Percentiles rank a stretch among this genome's conserved stretches.
These are phyloP conservation scores for Magnolia sinica DNA, from an alignment of 164 flowering plant genomes.

Conservation along the genomic window DNA sequence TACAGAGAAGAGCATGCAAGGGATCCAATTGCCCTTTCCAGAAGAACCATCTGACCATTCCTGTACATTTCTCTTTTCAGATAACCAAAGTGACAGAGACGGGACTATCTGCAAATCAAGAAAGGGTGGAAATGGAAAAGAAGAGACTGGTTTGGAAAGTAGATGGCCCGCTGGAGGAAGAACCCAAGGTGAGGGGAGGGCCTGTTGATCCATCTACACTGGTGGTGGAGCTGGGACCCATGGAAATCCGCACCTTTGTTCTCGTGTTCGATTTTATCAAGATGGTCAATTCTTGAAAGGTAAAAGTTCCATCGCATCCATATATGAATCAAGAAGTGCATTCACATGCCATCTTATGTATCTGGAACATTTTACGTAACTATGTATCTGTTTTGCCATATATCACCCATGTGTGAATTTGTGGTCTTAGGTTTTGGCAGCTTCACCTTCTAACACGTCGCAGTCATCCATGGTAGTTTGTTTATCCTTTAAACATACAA, in stretches of 20 bases:
- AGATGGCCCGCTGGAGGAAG: constrained; percentile 38
- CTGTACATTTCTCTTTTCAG: constrained; percentile 33
- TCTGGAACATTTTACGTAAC: background rate
- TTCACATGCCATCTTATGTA: background rate
- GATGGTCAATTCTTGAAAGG: background rate
- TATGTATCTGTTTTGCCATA: no score
- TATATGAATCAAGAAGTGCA: background rate
- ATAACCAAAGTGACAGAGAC: constrained; percentile 64
- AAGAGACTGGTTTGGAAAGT: constrained; percentile 76
- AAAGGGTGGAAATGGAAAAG: constrained; percentile 72
- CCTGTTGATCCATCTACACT: constrained; percentile 57
- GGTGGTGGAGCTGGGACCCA: constrained; percentile 73
- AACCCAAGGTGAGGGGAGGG: constrained; percentile 46
- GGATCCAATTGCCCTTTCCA: background rate
- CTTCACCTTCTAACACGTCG: no score
- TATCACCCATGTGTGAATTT: no score
- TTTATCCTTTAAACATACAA: no score
- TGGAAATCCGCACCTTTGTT: constrained; percentile 88
- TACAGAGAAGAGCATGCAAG: background rate
- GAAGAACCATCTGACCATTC: background rate
- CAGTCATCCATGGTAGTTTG: no score
- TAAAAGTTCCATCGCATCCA: background rate
- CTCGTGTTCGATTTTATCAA: constrained; percentile 28
- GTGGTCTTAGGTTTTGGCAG: no score
- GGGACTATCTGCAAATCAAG: constrained; percentile 85